Evolutionary conservation across 768 basidiomycete species (phyloP).

Genomic region (Mycena olivaceomarginata): DNA sequence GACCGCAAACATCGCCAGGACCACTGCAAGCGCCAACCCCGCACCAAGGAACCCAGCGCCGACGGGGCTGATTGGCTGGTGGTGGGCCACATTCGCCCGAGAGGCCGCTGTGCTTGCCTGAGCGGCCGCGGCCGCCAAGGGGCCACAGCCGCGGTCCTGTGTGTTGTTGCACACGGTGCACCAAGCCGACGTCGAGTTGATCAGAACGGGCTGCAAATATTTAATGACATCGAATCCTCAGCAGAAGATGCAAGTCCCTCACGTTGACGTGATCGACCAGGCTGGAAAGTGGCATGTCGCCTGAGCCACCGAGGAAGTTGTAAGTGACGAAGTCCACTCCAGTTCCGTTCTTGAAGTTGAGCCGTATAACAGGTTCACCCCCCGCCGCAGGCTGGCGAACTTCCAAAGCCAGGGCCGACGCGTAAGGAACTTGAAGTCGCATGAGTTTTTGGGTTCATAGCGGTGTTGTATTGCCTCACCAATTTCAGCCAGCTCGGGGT

Average conservation of each 20-base stretch:
- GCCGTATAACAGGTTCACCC: constrained; percentile 71
- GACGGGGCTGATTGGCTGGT: constrained; percentile 67
- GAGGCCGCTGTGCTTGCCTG: constrained; percentile 49
- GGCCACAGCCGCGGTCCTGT: constrained; percentile 74
- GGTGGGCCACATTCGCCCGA: constrained; percentile 42
- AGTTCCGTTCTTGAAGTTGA: constrained; percentile 85
- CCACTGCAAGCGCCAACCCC: constrained; percentile 68
- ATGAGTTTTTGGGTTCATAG: background rate
- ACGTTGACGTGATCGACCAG: constrained; percentile 67
- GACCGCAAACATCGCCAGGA: constrained; percentile 58
- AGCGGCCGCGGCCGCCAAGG: constrained; percentile 60
- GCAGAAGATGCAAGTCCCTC: constrained; percentile 7
- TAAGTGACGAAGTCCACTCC: constrained; percentile 68
- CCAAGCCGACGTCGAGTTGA: constrained; percentile 75
- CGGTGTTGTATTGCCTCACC: constrained; percentile 57
- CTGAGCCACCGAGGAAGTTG: constrained; percentile 64
- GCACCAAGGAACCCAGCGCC: constrained; percentile 85
- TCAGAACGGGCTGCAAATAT: constrained; percentile 63
- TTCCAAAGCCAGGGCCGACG: constrained; percentile 75
- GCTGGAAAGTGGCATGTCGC: constrained; percentile 72
- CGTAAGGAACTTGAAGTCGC: constrained; percentile 72
- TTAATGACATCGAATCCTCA: constrained; percentile 14
- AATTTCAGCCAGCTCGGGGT: constrained; percentile 74
- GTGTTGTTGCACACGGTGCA: constrained; percentile 76
- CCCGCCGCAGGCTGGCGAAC: constrained; percentile 68